Percentiles rank a stretch among this genome's conserved stretches.
These are phyloP conservation scores for Kurtzmaniella quercitrusa DNA, from an alignment of 1,139 yeast genomes.

Conservation along the genomic window DNA sequence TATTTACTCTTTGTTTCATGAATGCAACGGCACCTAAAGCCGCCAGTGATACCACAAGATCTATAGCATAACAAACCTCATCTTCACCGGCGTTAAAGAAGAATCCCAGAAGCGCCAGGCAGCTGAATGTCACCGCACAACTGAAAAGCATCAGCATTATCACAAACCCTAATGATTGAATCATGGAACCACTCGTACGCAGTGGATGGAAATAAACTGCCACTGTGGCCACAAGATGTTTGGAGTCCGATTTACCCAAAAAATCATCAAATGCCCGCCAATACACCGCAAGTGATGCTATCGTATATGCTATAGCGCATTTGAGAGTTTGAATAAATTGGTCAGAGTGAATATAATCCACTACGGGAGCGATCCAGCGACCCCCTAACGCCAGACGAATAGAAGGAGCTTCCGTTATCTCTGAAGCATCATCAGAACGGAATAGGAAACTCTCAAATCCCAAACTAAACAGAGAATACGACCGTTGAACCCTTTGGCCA, in stretches of 20 bases:
- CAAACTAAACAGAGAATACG: slow-evolving; percentile 21
- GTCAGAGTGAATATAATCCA: background rate
- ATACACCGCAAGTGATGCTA: slow-evolving; percentile 77
- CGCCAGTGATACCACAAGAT: slow-evolving; percentile 49
- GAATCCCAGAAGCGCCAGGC: slow-evolving; percentile 50
- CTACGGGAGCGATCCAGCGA: slow-evolving; percentile 1
- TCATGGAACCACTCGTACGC: slow-evolving; percentile 76
- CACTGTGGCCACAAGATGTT: slow-evolving; percentile 78
- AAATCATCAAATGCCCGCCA: slow-evolving; percentile 50
- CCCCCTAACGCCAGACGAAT: background rate
- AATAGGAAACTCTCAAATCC: slow-evolving; percentile 16
- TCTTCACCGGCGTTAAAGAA: slow-evolving; percentile 46
- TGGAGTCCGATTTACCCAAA: slow-evolving; percentile 68
- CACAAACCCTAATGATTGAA: slow-evolving; percentile 66
- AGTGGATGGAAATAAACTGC: slow-evolving; percentile 86
- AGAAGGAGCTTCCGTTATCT: background rate
- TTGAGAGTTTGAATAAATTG: slow-evolving; percentile 42
- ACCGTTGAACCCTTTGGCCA: slow-evolving; percentile 37
- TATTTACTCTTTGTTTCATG: slow-evolving; percentile 63
- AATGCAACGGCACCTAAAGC: slow-evolving; percentile 67
- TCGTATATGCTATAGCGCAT: slow-evolving; percentile 66
- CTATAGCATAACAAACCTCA: slow-evolving; percentile 52
- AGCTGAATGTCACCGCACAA: slow-evolving; percentile 49
- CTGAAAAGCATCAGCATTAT: slow-evolving; percentile 52
- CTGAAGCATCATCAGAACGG: background rate